Evolutionary conservation across 2,329 filamentous ascomycete species (phyloP).

Genomic region (Paecilomyces fulvus): DNA sequence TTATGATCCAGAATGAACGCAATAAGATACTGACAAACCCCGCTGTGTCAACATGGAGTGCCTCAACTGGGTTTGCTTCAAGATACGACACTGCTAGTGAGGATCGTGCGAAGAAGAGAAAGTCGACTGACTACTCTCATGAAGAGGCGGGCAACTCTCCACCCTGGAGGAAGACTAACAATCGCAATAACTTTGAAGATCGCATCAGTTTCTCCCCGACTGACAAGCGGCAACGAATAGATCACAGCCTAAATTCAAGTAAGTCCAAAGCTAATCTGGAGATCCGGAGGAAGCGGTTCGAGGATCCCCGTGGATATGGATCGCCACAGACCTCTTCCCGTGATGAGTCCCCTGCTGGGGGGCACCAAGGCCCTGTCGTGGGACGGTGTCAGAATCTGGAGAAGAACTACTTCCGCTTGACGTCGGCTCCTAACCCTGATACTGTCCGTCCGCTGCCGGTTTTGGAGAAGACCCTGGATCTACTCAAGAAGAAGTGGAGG

Average conservation of each 20-base stretch:
- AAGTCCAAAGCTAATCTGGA: slow-evolving; percentile 84
- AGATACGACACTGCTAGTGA: slow-evolving; percentile 16
- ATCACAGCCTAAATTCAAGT: slow-evolving; percentile 55
- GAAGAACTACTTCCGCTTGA: slow-evolving; percentile 92
- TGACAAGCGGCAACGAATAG: slow-evolving; percentile 43
- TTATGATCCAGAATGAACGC: slow-evolving; percentile 67
- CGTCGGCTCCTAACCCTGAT: slow-evolving; percentile 77
- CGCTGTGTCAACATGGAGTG: slow-evolving; percentile 30
- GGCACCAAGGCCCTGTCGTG: slow-evolving; percentile 60
- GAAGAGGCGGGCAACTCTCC: slow-evolving; percentile 47
- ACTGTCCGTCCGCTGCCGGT: slow-evolving; percentile 77
- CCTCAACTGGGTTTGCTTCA: slow-evolving; percentile 12
- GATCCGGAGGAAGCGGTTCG: slow-evolving; percentile 82
- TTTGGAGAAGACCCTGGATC: slow-evolving; percentile 73
- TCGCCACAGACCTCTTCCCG: slow-evolving; percentile 32
- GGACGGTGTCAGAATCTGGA: slow-evolving; percentile 78
- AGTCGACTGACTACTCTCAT: slow-evolving; percentile 58
- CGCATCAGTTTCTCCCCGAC: slow-evolving; percentile 59
- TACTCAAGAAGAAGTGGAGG: slow-evolving; percentile 91
- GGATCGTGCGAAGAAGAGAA: slow-evolving; percentile 62
- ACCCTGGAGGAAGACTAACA: slow-evolving; percentile 69
- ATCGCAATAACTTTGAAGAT: slow-evolving; percentile 56
- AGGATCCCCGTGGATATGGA: slow-evolving; percentile 41
- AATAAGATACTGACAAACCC: slow-evolving; percentile 39
- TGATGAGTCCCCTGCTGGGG: slow-evolving; percentile 41